Evolutionary conservation across 257 asterid species (phyloP).

Genomic region (Jacaranda copaia): DNA sequence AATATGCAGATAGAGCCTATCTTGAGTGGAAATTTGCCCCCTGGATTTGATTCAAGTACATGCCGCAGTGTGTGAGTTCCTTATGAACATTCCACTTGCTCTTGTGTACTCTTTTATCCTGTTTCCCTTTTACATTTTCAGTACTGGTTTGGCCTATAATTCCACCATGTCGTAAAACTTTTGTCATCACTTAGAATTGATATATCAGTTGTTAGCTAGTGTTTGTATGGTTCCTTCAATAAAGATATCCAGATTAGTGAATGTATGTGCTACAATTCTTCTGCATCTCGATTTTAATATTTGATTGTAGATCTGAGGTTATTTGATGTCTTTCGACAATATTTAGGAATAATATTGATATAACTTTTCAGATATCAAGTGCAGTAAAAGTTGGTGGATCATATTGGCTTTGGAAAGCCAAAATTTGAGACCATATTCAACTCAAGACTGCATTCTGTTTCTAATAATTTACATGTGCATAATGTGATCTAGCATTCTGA

Average conservation of each 20-base stretch:
- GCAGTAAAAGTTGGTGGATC: constrained; percentile 1
- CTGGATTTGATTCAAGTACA: constrained; percentile 85
- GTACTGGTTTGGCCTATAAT: constrained; percentile 27
- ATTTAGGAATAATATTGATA: constrained; percentile 14
- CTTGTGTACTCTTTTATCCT: constrained; percentile 9
- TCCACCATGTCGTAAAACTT: constrained; percentile 3
- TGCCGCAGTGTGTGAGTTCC: constrained; percentile 95
- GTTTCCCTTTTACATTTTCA: constrained; percentile 16
- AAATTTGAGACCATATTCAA: background rate
- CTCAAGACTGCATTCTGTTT: constrained; percentile 15
- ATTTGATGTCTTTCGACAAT: background rate
- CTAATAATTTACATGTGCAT: constrained; percentile 3
- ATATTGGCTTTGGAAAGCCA: background rate
- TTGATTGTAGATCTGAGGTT: constrained; percentile 16
- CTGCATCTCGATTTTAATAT: background rate
- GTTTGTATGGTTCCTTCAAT: background rate
- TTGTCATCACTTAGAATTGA: background rate
- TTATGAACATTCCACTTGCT: constrained; percentile 26
- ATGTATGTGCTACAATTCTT: background rate
- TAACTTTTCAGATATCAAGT: background rate
- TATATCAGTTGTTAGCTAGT: constrained; percentile 17
- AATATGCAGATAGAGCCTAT: constrained; percentile 85
- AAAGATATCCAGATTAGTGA: background rate
- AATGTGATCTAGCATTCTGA: constrained; percentile 5
- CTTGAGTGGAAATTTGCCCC: constrained; percentile 89